These are phyloP conservation scores for Blastobotrys elegans DNA, from an alignment of 1,139 yeast species.

Conservation along the genomic window DNA sequence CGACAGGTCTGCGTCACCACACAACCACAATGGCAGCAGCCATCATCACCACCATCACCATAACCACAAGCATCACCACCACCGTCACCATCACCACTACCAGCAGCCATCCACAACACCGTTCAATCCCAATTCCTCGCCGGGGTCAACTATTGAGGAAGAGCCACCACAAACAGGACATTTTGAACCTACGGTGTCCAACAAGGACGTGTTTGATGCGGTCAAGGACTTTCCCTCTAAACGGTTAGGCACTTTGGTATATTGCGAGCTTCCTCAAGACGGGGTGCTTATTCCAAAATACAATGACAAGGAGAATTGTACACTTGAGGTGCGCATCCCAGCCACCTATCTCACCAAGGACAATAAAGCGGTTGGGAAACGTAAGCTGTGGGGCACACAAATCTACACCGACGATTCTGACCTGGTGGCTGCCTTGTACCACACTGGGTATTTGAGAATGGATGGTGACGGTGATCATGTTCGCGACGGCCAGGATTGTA, in stretches of 20 bases:
- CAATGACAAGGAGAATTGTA: constrained; percentile 52
- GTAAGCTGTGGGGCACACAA: constrained; percentile 88
- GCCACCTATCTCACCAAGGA: constrained; percentile 26
- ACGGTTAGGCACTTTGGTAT: constrained; percentile 57
- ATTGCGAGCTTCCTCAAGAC: constrained; percentile 42
- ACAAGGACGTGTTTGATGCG: constrained; percentile 42
- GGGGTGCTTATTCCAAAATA: constrained; percentile 32
- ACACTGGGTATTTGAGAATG: constrained; percentile 54
- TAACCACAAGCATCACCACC: constrained; percentile 17
- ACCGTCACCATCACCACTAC: constrained; percentile 24
- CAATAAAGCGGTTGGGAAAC: constrained; percentile 41
- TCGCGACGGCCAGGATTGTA: constrained; percentile 44
- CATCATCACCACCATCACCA: constrained; percentile 13
- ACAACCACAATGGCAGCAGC: constrained; percentile 6
- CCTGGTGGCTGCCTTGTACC: constrained; percentile 65
- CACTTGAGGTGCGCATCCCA: constrained; percentile 64
- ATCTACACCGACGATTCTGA: constrained; percentile 93
- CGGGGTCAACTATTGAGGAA: constrained; percentile 3
- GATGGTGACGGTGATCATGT: neutral
- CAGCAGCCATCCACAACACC: constrained; percentile 21
- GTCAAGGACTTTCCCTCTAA: constrained; percentile 45
- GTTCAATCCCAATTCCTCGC: neutral
- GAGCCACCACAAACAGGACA: constrained; percentile 14
- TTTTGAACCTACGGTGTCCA: constrained; percentile 37
- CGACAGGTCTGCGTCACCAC: neutral